phyloP scores from a whole-genome alignment of 768 basidiomycete species.

The Polyporus arcularius region DNA sequence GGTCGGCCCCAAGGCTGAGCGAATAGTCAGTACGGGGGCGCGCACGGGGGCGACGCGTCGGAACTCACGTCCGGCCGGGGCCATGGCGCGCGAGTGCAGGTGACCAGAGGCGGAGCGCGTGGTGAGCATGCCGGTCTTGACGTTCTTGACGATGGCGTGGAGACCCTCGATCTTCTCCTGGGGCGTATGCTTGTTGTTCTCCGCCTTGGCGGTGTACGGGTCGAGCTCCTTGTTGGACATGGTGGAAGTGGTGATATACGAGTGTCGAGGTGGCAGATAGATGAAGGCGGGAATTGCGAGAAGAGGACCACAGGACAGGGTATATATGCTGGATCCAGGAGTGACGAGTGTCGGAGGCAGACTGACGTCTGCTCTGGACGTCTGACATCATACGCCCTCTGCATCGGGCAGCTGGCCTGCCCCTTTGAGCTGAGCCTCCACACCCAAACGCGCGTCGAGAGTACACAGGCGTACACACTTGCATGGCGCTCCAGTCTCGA shows the following conservation, averaged over 20 bases:
- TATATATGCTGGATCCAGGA: slow-evolving; percentile 2
- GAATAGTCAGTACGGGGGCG: neutral
- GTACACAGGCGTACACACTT: no score
- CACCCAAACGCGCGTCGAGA: no score
- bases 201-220: slow-evolving; percentile 69
- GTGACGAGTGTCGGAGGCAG: neutral
- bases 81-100: slow-evolving; percentile 83
- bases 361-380: slow-evolving; percentile 9
- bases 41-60: neutral
- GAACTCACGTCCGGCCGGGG: slow-evolving; percentile 61
- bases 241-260: neutral
- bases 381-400: slow-evolving; percentile 6
- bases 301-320: neutral
- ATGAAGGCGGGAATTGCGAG: neutral
- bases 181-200: slow-evolving; percentile 55
- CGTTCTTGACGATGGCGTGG: slow-evolving; percentile 61
- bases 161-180: slow-evolving; percentile 75
- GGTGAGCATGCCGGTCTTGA: slow-evolving; percentile 75
- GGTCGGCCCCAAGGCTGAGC: slow-evolving; percentile 44
- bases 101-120: slow-evolving; percentile 67
- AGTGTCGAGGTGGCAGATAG: neutral
- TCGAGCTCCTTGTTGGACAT: slow-evolving; percentile 53
- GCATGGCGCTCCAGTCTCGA: no score
- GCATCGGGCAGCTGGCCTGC: slow-evolving; percentile 2
- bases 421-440: neutral